phyloP scores from a whole-genome alignment of 371 early-diverging fungal genomes.

The Rhizopus arrhizus region DNA sequence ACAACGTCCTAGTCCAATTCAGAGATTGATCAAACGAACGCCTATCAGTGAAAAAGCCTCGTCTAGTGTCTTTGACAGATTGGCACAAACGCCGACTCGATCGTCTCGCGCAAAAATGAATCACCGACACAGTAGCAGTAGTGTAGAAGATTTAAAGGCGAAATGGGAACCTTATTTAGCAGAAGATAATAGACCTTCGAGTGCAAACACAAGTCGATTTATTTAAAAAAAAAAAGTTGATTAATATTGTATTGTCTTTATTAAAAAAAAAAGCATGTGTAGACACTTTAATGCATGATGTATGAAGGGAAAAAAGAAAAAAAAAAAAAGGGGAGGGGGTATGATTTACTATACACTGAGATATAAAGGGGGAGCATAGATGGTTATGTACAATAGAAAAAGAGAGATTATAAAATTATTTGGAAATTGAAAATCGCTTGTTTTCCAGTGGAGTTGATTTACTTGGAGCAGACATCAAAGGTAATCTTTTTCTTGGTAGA shows the following conservation, averaged over 20 bases:
- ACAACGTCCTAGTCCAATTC: constrained; percentile 7
- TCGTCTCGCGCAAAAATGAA: constrained; percentile 49
- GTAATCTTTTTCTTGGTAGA: constrained; percentile 65
- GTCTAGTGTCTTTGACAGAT: constrained; percentile 43
- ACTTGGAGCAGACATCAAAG: constrained; percentile 65
- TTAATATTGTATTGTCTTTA: not conserved
- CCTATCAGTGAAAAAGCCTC: not conserved
- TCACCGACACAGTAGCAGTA: constrained; percentile 48
- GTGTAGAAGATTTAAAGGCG: constrained; percentile 44
- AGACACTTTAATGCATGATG: too few species aligned
- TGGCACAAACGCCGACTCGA: constrained; percentile 52
- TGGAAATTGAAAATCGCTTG: not conserved
- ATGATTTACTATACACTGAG: not conserved
- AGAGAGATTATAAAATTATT: not conserved
- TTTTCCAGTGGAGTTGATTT: not conserved
- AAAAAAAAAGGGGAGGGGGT: not conserved
- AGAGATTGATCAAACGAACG: constrained; percentile 1
- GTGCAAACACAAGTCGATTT: not conserved
- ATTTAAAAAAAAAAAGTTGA: not conserved
- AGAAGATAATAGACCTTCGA: not conserved
- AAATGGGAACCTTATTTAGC: constrained; percentile 33
- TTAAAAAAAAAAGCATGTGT: too few species aligned
- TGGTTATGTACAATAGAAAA: not conserved
- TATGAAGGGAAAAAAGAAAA: not conserved
- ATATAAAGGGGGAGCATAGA: not conserved